Evolutionary conservation across 192 early-diverging fungal species (phyloP).

Genomic region (Rhizophagus sp.): DNA sequence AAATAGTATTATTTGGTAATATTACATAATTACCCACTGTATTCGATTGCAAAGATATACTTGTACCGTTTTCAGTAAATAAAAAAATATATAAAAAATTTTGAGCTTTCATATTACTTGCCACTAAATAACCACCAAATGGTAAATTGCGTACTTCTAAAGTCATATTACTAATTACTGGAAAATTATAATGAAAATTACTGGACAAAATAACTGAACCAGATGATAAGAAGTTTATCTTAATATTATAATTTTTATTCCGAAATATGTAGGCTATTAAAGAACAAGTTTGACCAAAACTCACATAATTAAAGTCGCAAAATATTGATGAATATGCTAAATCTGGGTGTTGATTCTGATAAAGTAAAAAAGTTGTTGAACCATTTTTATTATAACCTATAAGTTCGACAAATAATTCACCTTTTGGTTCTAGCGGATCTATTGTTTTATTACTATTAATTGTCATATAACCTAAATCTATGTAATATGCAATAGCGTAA

Average conservation of each 20-base stretch:
- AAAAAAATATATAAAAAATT: background rate
- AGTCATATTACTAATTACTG: no score
- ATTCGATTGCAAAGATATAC: background rate
- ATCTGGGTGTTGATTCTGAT: background rate
- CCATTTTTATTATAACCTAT: background rate
- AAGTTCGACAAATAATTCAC: background rate
- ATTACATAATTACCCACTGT: background rate
- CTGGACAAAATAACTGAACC: background rate
- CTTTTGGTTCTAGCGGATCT: background rate
- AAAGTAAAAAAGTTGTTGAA: background rate
- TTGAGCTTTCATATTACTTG: background rate
- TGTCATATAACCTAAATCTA: background rate
- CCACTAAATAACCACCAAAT: background rate
- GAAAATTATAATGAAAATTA: no score
- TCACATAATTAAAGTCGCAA: background rate
- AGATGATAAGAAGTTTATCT: background rate
- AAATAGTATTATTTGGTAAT: background rate
- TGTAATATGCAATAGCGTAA: background rate
- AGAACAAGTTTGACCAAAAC: background rate
- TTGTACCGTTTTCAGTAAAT: background rate
- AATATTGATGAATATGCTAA: background rate
- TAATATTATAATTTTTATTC: background rate
- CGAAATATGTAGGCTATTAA: background rate
- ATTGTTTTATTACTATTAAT: background rate
- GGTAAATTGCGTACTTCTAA: background rate